Evolutionary conservation across 2,329 filamentous ascomycete species (phyloP).

Genomic region (Apiospora malaysiana): DNA sequence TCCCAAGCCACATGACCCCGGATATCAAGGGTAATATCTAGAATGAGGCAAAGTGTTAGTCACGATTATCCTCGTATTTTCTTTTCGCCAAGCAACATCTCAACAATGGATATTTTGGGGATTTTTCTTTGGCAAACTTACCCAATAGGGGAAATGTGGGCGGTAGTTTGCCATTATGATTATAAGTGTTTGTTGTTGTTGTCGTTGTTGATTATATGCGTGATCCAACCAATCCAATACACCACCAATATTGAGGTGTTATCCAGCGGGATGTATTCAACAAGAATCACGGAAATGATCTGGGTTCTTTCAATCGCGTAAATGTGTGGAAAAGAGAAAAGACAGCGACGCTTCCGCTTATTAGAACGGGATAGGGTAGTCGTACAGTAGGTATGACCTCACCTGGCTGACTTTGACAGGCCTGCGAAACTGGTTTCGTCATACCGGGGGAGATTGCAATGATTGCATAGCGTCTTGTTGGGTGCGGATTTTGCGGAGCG

Average conservation of each 20-base stretch:
- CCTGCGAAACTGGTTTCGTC: slow-evolving; percentile 18
- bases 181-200: neutral
- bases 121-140: neutral
- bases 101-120: neutral
- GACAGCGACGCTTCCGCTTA: neutral
- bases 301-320: neutral
- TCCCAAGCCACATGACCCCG: slow-evolving; percentile 68
- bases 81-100: neutral
- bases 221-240: neutral
- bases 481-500: neutral
- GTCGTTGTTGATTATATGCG: neutral
- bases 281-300: neutral
- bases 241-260: neutral
- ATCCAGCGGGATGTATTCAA: neutral
- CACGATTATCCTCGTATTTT: neutral
- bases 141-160: slow-evolving; percentile 21
- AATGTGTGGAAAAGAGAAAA: neutral
- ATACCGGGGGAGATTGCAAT: slow-evolving; percentile 17
- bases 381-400: slow-evolving; percentile 3
- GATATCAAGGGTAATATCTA: slow-evolving; percentile 74
- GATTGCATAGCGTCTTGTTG: neutral
- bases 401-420: slow-evolving; percentile 2
- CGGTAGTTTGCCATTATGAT: neutral
- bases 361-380: neutral
- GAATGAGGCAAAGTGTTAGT: neutral